These are phyloP conservation scores for Phytophthora idaei DNA, from an alignment of 352 stramenopile genomes.

Conservation along the genomic window DNA sequence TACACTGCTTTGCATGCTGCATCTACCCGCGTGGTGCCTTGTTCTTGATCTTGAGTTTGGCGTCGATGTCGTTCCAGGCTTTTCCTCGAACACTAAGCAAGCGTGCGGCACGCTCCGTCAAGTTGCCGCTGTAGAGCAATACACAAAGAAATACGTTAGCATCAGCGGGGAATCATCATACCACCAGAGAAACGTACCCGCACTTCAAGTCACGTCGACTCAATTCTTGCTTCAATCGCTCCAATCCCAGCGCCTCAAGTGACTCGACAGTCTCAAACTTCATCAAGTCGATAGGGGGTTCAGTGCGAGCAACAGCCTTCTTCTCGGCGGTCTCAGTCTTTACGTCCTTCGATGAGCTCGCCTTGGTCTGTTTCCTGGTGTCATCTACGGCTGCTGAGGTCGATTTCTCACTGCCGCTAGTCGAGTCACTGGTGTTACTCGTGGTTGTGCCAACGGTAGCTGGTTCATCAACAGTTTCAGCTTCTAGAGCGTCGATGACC, in stretches of 20 bases:
- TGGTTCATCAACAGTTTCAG: conserved; percentile 5
- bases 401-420: not conserved
- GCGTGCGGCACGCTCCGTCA: conserved; percentile 89
- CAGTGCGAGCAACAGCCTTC: conserved; percentile 13
- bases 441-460: not conserved
- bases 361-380: conserved; percentile 8
- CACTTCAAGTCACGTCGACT: conserved; percentile 95
- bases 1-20: conserved; percentile 18
- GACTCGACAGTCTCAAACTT: conserved; percentile 59
- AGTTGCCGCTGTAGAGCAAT: conserved; percentile 73
- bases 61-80: conserved; percentile 88
- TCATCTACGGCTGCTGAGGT: not conserved
- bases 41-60: conserved; percentile 73
- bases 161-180: not conserved
- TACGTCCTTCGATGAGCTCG: conserved; percentile 3
- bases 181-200: conserved; percentile 67
- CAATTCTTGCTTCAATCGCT: conserved; percentile 93
- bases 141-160: conserved; percentile 13
- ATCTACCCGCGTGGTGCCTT: conserved; percentile 4
- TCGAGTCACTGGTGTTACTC: not conserved
- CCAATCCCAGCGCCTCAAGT: conserved; percentile 90
- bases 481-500: conserved; percentile 51
- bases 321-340: conserved; percentile 10
- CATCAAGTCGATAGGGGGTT: conserved; percentile 52
- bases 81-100: conserved; percentile 95